Conservation (phyloP, 441 rosid genomes). For the Mallotus repandus region DNA sequence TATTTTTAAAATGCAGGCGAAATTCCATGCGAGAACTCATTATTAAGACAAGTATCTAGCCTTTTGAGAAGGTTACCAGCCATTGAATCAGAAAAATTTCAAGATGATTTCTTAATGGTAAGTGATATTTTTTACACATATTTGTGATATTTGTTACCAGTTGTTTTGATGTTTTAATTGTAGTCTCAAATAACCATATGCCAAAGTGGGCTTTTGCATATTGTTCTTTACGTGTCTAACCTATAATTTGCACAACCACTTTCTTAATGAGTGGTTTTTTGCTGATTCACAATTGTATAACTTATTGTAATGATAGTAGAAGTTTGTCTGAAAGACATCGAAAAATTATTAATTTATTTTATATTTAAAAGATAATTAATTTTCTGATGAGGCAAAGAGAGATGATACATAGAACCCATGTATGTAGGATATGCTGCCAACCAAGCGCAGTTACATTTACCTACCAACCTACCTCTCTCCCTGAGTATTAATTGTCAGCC, state of each 20-base stretch:
- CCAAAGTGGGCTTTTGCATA: neutral
- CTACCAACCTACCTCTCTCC: neutral
- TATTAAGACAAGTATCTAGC: constrained; percentile 88
- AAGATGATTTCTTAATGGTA: constrained; percentile 95
- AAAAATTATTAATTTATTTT: too few species aligned
- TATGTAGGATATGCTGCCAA: neutral
- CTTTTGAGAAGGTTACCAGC: constrained; percentile 92
- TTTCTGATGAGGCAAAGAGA: neutral
- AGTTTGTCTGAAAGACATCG: too few species aligned
- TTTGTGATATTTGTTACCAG: neutral
- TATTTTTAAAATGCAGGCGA: constrained; percentile 56
- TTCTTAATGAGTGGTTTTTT: neutral
- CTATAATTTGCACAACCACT: neutral
- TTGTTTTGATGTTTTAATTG: neutral
- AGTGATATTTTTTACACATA: constrained; percentile 24
- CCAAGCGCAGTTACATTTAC: neutral
- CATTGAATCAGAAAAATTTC: constrained; percentile 89
- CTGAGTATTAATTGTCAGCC: neutral
- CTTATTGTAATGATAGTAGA: neutral
- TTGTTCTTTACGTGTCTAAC: neutral
- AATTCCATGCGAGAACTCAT: constrained; percentile 82
- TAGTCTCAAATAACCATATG: neutral
- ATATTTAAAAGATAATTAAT: too few species aligned
- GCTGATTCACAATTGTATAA: neutral
- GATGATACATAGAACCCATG: neutral